Conservation (phyloP, 2,329 filamentous ascomycete genomes). For the Keithomyces neogunnii region DNA sequence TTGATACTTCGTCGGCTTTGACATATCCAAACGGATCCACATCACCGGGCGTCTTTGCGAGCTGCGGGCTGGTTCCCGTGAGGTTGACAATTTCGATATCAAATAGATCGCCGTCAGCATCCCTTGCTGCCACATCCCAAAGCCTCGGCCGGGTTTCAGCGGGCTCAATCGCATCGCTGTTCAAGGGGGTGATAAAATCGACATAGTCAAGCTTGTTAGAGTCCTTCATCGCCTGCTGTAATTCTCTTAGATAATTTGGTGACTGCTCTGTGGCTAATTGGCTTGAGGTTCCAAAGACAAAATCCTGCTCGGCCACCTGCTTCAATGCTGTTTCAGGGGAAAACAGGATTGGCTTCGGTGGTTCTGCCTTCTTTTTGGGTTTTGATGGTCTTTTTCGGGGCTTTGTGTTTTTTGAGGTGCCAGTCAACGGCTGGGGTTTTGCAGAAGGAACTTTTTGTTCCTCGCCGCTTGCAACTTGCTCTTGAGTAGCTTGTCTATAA, state of each 20-base stretch:
- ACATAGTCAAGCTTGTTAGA: constrained; percentile 41
- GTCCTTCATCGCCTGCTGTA: constrained; percentile 52
- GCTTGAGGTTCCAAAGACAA: constrained; percentile 80
- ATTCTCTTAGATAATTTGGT: constrained; percentile 52
- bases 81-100: constrained; percentile 55
- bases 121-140: constrained; percentile 64
- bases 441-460: neutral
- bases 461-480: constrained; percentile 14
- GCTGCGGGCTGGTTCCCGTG: constrained; percentile 30
- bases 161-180: constrained; percentile 28
- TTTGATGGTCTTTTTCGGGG: constrained; percentile 22
- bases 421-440: neutral
- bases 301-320: constrained; percentile 61
- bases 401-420: constrained; percentile 19
- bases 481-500: constrained; percentile 37
- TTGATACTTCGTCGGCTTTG: constrained; percentile 7
- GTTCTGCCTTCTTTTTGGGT: constrained; percentile 30
- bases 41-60: constrained; percentile 14
- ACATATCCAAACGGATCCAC: constrained; percentile 32
- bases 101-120: constrained; percentile 55
- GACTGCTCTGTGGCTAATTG: constrained; percentile 69
- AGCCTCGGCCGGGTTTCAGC: constrained; percentile 34
- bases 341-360: constrained; percentile 45
- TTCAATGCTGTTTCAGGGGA: constrained; percentile 62
- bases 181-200: constrained; percentile 29